Evolutionary conservation across 148 eudicot genomes (phyloP), one percentile per base, ranked within the genome.

Genomic region (Camellia sinensis): DNA sequence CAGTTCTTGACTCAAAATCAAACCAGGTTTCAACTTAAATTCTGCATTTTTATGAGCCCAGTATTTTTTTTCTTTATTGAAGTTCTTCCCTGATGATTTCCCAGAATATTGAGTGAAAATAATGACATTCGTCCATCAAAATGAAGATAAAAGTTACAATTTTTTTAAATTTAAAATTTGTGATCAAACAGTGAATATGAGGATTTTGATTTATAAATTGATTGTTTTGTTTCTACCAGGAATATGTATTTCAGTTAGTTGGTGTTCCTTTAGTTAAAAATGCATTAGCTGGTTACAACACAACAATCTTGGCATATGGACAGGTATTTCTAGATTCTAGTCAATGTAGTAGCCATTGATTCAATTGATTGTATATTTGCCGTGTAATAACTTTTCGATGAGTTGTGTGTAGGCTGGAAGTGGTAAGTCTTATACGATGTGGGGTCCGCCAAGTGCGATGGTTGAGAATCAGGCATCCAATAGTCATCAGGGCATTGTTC

Each of bases 401-500:
- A 59, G 1, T 79, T 37, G 10, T 69, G 41, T 46, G 43, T 79
- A 97, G 99, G 89, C 94, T 85, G 99, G 99, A 84, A 94, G 97
- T 85, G 98, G 98, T 6, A 97, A 97, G 86, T 90, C 97, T 52
- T 97, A 92, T 91, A 94, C 99, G 21, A 84, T 97, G 92, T 97
- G 99, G 98, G 99, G 99, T 59, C 99, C 97, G 0, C 97, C 92
- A 29, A 91, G 97, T 43, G 94, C 95, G 52, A 92, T 97, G 97
- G 92, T 97, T 46, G 95, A 94, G 70, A 90, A 89, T 74, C 93
- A 88, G 56, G 82, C 87, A 66, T 69, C 84, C 41, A 83, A 82
- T 75, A 85, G 83, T 80, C 87, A 84, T 74, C 97, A 87, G 85
- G 98, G 99, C 44, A 85, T 97, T 74, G 97, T 88, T 70, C 99